Percentiles rank a stretch among this genome's conserved stretches.
phyloP scores from a whole-genome alignment of 2,329 filamentous ascomycete genomes.

The Fonsecaea pugnacius region DNA sequence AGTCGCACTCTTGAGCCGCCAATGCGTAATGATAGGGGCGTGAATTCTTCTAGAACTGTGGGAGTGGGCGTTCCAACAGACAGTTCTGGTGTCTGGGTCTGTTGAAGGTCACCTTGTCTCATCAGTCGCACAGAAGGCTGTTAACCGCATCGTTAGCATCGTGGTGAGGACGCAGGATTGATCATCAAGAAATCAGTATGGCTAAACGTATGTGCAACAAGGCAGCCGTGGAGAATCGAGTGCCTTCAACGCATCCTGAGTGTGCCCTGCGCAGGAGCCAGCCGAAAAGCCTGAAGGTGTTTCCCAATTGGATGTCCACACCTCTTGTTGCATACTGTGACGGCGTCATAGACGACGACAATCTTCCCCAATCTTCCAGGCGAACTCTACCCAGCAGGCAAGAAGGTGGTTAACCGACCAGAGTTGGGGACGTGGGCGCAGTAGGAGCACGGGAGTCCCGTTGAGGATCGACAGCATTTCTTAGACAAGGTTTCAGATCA shows the following conservation, averaged over 20 bases:
- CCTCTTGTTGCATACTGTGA: not conserved
- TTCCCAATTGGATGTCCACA: not conserved
- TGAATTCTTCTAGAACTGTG: not conserved
- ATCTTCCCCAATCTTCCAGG: not conserved
- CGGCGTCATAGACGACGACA: not conserved
- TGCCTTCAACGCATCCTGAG: not conserved
- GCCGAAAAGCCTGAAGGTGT: not conserved
- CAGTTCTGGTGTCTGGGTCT: not conserved
- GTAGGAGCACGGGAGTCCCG: not conserved
- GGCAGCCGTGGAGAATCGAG: not conserved
- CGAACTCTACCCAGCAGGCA: not conserved
- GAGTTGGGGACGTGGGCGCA: not conserved
- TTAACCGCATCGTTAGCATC: not conserved
- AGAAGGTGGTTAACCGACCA: not conserved
- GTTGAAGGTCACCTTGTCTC: not conserved
- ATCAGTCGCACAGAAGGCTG: not conserved
- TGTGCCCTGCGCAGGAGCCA: not conserved
- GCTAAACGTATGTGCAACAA: not conserved
- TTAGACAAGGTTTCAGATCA: conserved; percentile 5
- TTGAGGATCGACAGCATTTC: not conserved
- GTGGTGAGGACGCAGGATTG: not conserved
- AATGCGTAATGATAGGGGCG: not conserved
- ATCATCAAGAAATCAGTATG: not conserved
- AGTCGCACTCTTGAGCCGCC: not conserved
- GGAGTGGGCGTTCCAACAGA: not conserved